Evolutionary conservation across 1,139 yeast species (phyloP).

Genomic region (Blastobotrys elegans): DNA sequence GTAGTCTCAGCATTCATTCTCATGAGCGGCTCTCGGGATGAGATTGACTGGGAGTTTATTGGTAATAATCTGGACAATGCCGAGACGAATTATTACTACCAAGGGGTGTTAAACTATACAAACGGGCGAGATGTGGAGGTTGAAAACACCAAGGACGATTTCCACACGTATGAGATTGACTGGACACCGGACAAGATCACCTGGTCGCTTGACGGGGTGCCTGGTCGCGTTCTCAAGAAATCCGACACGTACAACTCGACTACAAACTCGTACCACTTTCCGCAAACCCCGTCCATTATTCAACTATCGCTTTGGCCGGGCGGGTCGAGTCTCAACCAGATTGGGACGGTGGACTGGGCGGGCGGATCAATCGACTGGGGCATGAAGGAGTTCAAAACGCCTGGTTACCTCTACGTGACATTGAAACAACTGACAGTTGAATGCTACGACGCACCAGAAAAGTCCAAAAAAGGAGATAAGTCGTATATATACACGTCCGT

Average conservation of each 20-base stretch:
- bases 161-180: constrained; percentile 74
- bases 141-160: constrained; percentile 53
- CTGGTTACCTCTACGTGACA: constrained; percentile 74
- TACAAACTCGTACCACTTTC: constrained; percentile 53
- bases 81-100: constrained; percentile 74
- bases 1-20: constrained; percentile 82
- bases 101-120: constrained; percentile 65
- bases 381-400: constrained; percentile 60
- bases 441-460: constrained; percentile 46
- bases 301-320: constrained; percentile 94
- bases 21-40: constrained; percentile 83
- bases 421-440: constrained; percentile 55
- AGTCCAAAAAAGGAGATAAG: background rate
- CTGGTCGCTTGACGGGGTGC: constrained; percentile 72
- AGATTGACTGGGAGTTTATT: constrained; percentile 81
- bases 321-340: constrained; percentile 58
- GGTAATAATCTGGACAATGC: constrained; percentile 64
- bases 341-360: constrained; percentile 90
- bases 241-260: constrained; percentile 68
- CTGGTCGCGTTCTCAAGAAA: constrained; percentile 61
- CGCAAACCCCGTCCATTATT: constrained; percentile 88
- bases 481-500: constrained; percentile 54
- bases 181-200: constrained; percentile 70
- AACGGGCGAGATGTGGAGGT: constrained; percentile 48
- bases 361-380: constrained; percentile 88